Base-by-base conservation (phyloP, 2,329 filamentous ascomycete genomes). In the Chaetomiaceae sp. region DNA sequence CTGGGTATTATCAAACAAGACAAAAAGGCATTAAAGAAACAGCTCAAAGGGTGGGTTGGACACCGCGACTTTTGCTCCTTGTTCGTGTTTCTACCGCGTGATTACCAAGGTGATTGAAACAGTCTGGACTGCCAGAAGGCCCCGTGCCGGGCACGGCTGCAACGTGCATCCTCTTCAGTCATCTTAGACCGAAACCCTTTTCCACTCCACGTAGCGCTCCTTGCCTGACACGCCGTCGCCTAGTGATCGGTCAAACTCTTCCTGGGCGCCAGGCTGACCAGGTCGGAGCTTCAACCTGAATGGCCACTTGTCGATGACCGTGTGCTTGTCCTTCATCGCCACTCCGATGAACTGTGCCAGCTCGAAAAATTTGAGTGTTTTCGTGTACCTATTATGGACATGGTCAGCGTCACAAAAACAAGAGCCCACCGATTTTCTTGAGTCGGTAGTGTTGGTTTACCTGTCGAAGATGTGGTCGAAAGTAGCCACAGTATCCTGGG, bases 261-360 rank as follows among this genome's bases (percentile, higher is more conserved):
- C 55, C 35, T 65, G 59, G 0, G 66, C 62, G 1, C 58, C 62
- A 0, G 49, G 44, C 42, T 62, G 49, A 14, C 57, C 57, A 12
- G 55, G 54, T 16, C 44, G 45, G 3, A 60, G 48, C 25, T 58
- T 61, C 39, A 70, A 25, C 13, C 56, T 53, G 34, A 54, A 56
- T 6, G 68, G 68, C 65, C 66, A 70, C 13, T 60, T 57, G 19
- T 63, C 59, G 10, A 70, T 55, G 31, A 71, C 62, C 1, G 63
- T 66, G 37, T 70, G 56, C 2, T 53, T 56, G 10, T 25, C 30
- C 6, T 49, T 35, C 51, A 66, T 33, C 21, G 35, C 7, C 5
- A 38, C 21, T 7, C 40, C 55, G 5, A 40, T 34, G 21, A 16
- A 55, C 19, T n/a, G 37, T 20, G 46, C 25, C 14, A 13, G 2